A percentile compares a stretch with the other conserved stretches of the same genome.
These are phyloP conservation scores for Leishmania major DNA, from an alignment of 208 protist genomes.

Conservation along the genomic window DNA sequence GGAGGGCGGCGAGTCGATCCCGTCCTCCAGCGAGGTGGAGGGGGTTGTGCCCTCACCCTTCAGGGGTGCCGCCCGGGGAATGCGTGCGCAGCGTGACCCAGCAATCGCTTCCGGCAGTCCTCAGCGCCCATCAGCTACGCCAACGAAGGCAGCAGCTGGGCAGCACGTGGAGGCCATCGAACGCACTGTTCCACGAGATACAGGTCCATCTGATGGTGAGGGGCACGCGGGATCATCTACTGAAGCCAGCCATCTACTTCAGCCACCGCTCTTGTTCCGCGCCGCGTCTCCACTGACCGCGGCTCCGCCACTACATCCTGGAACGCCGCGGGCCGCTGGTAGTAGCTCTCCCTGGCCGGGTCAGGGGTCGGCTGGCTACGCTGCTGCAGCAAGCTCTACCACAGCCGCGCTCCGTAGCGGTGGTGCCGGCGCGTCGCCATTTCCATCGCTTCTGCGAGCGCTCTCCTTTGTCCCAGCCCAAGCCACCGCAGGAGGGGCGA, in stretches of 20 bases:
- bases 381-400: neutral
- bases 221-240: neutral
- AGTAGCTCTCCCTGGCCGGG: neutral
- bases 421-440: neutral
- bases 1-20: neutral
- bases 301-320: conserved; percentile 12
- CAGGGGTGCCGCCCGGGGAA: neutral
- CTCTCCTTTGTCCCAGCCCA: conserved; percentile 2
- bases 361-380: neutral
- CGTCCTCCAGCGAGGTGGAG: neutral
- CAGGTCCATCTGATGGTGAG: neutral
- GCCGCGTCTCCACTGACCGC: neutral
- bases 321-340: neutral
- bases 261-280: conserved; percentile 4
- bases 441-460: conserved; percentile 5
- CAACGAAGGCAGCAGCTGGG: neutral
- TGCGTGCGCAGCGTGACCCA: neutral
- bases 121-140: neutral
- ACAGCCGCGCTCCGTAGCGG: neutral
- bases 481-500: neutral
- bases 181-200: conserved; percentile 10
- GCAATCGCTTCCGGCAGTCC: neutral
- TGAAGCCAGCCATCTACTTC: neutral
- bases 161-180: conserved; percentile 30
- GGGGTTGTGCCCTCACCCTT: neutral